phyloP scores from a whole-genome alignment of 306 rosid genomes.

The Echinosophora koreensis region DNA sequence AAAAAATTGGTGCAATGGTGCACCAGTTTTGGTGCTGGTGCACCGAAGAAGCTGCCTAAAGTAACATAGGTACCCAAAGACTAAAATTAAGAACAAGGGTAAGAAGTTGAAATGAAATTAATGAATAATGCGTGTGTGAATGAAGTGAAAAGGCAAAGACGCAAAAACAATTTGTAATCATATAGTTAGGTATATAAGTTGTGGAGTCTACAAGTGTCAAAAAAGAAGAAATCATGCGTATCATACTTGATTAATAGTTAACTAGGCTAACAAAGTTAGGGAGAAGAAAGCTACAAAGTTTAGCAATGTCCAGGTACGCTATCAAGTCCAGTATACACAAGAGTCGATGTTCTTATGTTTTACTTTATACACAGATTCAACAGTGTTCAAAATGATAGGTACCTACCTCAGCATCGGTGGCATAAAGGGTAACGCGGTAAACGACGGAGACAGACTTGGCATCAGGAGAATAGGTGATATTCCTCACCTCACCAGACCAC shows the following conservation, averaged over 20 bases:
- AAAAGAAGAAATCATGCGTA: not conserved
- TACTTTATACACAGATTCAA: not conserved
- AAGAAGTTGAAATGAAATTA: not conserved
- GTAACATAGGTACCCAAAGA: not conserved
- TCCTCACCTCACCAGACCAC: constrained; percentile 90
- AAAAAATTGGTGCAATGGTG: no score
- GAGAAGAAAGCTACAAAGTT: not conserved
- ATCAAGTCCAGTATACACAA: not conserved
- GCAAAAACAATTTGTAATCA: no score
- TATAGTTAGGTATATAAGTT: no score
- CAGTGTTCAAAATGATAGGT: no score
- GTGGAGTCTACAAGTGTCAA: not conserved
- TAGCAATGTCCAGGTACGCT: not conserved
- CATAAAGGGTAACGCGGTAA: constrained; percentile 87
- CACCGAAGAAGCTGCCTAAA: no score
- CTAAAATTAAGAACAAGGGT: constrained; percentile 10
- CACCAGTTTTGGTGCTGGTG: no score
- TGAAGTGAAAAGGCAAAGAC: not conserved
- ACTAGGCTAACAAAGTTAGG: not conserved
- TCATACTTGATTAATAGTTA: not conserved
- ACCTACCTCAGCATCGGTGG: constrained; percentile 94
- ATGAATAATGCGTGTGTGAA: not conserved
- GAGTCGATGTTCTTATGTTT: not conserved
- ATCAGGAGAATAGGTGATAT: constrained; percentile 67
- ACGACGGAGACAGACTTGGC: constrained; percentile 81